Evolutionary conservation across 805 yeast species (phyloP).

Genomic region (Grigorovia humatica): DNA sequence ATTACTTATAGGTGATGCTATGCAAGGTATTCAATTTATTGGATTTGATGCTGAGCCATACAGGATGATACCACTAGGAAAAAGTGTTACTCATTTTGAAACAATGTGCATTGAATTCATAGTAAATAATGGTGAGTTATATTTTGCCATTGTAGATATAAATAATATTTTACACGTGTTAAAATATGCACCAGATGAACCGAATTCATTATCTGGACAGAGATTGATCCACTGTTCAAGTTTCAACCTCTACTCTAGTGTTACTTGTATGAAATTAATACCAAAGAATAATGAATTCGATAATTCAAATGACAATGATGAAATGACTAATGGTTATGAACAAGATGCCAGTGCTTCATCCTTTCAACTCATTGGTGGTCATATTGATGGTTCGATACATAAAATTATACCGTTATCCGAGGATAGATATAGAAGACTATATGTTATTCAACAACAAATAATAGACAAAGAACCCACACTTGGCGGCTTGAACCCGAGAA

Average conservation of each 20-base stretch:
- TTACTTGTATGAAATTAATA: constrained; percentile 43
- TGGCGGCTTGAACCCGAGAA: constrained; percentile 74
- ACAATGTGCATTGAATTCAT: constrained; percentile 55
- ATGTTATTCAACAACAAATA: constrained; percentile 79
- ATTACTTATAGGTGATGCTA: constrained; percentile 69
- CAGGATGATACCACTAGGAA: constrained; percentile 68
- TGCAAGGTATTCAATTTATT: constrained; percentile 59
- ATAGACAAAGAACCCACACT: constrained; percentile 62
- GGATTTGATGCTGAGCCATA: constrained; percentile 96
- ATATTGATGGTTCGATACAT: constrained; percentile 70
- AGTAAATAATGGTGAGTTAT: constrained; percentile 58
- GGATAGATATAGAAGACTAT: constrained; percentile 64
- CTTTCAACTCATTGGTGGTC: constrained; percentile 59
- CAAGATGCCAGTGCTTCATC: constrained; percentile 16
- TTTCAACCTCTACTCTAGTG: constrained; percentile 54
- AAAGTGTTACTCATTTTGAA: constrained; percentile 54
- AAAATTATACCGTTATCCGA: constrained; percentile 69
- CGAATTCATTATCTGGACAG: constrained; percentile 71
- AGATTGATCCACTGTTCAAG: constrained; percentile 58
- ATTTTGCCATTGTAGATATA: constrained; percentile 58
- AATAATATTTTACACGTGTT: constrained; percentile 57
- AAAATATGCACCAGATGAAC: constrained; percentile 89
- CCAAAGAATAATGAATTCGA: constrained; percentile 29
- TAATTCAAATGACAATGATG: constrained; percentile 4
- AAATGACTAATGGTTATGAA: constrained; percentile 10